phyloP scores from a whole-genome alignment of 2,329 filamentous ascomycete genomes.

The Scortechinia acanthostroma region DNA sequence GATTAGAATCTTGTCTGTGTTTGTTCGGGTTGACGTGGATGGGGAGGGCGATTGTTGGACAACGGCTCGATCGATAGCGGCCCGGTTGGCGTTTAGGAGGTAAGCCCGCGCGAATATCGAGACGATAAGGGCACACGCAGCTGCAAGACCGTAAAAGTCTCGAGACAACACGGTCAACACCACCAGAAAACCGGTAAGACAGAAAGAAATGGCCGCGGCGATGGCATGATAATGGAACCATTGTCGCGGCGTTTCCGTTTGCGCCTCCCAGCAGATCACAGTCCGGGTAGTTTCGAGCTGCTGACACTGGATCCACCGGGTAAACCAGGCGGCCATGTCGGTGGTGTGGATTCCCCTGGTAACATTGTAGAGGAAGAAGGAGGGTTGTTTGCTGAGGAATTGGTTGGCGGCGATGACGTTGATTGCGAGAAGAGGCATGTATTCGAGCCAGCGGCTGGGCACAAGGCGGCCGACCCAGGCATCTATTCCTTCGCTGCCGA shows the following conservation, averaged over 20 bases:
- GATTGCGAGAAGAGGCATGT: conserved; percentile 11
- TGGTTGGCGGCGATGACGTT: conserved; percentile 11
- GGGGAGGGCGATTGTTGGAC: neutral
- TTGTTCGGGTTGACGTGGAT: no score
- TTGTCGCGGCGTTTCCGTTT: neutral
- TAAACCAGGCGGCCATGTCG: neutral
- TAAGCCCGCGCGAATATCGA: neutral
- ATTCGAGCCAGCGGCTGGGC: conserved; percentile 9
- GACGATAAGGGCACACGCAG: neutral
- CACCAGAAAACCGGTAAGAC: neutral
- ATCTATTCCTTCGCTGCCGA: conserved; percentile 12
- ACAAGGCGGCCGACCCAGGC: conserved; percentile 10
- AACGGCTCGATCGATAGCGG: neutral
- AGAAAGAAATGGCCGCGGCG: neutral
- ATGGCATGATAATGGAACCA: neutral
- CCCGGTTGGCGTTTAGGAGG: neutral
- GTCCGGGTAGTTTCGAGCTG: neutral
- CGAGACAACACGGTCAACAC: neutral
- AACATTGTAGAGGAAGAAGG: conserved; percentile 13
- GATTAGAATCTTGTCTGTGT: conserved; percentile 6
- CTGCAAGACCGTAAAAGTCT: neutral
- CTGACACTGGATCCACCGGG: neutral
- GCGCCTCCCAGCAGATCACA: neutral
- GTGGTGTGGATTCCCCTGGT: neutral
- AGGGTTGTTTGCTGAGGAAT: conserved; percentile 9